Percentiles rank a stretch among this genome's conserved stretches.
phyloP scores from a whole-genome alignment of 2,329 filamentous ascomycete genomes.

The Alternaria sp. region DNA sequence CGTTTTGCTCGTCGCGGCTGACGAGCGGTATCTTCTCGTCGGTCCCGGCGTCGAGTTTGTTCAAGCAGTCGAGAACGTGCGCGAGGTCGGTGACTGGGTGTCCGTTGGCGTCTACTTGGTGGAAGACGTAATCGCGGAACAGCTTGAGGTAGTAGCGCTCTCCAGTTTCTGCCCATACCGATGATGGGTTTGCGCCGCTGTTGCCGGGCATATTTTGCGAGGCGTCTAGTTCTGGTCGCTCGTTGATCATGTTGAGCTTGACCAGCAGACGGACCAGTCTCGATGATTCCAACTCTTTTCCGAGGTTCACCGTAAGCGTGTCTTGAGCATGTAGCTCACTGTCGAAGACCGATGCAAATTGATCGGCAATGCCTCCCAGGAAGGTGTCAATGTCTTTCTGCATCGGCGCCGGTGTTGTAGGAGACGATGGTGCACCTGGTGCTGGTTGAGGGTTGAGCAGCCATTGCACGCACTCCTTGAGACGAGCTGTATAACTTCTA shows the following conservation, averaged over 20 bases:
- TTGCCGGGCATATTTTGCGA: conserved; percentile 57
- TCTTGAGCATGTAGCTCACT: conserved; percentile 81
- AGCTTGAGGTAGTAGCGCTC: conserved; percentile 92
- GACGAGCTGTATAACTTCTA: conserved; percentile 75
- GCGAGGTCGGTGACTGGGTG: conserved; percentile 84
- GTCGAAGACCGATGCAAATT: conserved; percentile 78
- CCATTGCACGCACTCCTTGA: conserved; percentile 83
- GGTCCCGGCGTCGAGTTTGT: conserved; percentile 88
- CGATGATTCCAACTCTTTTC: conserved; percentile 86
- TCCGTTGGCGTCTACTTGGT: conserved; percentile 86
- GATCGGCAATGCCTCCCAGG: conserved; percentile 76
- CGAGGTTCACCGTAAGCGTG: conserved; percentile 72
- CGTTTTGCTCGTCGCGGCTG: conserved; percentile 88
- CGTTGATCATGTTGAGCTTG: conserved; percentile 88
- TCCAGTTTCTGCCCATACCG: conserved; percentile 86
- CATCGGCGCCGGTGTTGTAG: conserved; percentile 37
- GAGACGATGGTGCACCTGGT: conserved; percentile 36
- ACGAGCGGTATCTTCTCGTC: conserved; percentile 87
- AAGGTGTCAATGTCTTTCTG: conserved; percentile 81
- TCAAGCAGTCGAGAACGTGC: conserved; percentile 84
- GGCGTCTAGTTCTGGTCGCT: conserved; percentile 82
- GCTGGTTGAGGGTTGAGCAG: conserved; percentile 67
- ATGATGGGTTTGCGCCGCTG: conserved; percentile 35
- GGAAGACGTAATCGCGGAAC: conserved; percentile 96
- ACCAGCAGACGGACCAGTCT: conserved; percentile 78